A percentile compares a stretch with the other conserved stretches of the same genome.
Evolutionary conservation across 164 flowering plant genomes (phyloP).

Genomic region (Vitis labrusca): DNA sequence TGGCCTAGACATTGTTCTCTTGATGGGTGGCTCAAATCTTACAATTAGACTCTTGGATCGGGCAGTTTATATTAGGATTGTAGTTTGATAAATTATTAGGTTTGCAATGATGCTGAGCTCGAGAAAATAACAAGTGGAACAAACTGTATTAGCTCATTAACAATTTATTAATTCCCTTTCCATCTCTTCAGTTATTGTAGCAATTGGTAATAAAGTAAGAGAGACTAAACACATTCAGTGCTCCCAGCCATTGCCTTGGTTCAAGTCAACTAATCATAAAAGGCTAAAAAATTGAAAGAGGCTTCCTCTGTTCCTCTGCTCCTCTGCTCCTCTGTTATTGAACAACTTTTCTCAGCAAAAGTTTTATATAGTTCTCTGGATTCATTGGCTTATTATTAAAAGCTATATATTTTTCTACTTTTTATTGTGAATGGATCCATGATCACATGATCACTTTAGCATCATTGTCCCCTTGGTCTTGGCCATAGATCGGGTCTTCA

Average conservation of each 20-base stretch:
- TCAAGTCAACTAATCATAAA: neutral
- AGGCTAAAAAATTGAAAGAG: neutral
- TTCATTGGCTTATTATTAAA: neutral
- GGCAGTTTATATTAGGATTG: conserved; percentile 2
- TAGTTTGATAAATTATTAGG: neutral
- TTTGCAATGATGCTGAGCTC: conserved; percentile 3
- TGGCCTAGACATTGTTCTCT: conserved; percentile 26
- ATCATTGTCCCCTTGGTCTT: neutral
- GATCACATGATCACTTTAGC: neutral
- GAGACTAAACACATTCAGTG: too few relatives aligned
- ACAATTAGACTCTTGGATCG: conserved; percentile 8
- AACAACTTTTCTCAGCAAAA: neutral
- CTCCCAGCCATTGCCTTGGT: neutral
- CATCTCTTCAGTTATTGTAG: too few relatives aligned
- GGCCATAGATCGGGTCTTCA: neutral
- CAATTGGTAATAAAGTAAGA: too few relatives aligned
- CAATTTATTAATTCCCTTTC: too few relatives aligned
- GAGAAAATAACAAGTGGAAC: neutral
- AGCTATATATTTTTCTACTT: neutral
- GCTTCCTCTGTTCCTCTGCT: neutral
- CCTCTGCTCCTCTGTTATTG: too few relatives aligned
- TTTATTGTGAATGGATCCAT: neutral
- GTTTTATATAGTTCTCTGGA: neutral
- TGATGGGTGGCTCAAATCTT: neutral
- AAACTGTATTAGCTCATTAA: neutral